Base-by-base conservation (phyloP, 2,329 filamentous ascomycete genomes). In the Dothideomycetes sp. region DNA sequence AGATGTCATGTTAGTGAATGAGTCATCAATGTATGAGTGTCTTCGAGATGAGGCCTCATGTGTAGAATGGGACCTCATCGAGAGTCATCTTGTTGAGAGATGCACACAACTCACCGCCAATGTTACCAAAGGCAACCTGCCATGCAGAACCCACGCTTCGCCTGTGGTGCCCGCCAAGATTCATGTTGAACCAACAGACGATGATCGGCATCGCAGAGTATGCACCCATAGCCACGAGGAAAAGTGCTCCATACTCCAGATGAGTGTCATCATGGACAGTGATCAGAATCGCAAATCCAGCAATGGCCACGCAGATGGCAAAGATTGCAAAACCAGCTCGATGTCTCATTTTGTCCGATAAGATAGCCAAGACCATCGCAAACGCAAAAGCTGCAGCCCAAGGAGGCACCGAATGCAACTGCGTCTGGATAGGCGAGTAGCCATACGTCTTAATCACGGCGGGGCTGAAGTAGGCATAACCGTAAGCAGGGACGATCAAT, bases 171-270 rank as follows among this genome's bases (percentile, higher is more conserved):
- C 67, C 65, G 10, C 68, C 56, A 2, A 72, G 57, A 41, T 73
- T 73, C 67, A 72, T 70, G 38, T 68, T 69, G 56, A 70, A 70
- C 68, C 68, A 73, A 46, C 69, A 72, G 4, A 68, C 62, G 18
- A 60, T 52, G 31, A 94, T 79, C 0, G 89, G 87, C 81, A 94
- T 88, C n/a, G 87, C 84, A 1, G 77, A 79, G 61, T 93, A 95
- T 0, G 75, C 73, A 36, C 85, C 85, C 64, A 79, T 79, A 2
- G 84, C 81, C 36, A 93, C 76, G 22, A 95, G 66, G 66, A 93
- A 94, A 0, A 95, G 70, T 0, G 81, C 84, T 0, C 69, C 81
- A 52, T 94, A 95, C 57, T 91, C 73, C 5, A 84, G 62, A 10
- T 70, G 46, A 1, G 64, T 66, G 56, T 85, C 73, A 54, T 82